Evolutionary conservation across 305 asterid species (phyloP), one percentile per base, ranked within the genome.

Genomic region (Petunia hybrid): DNA sequence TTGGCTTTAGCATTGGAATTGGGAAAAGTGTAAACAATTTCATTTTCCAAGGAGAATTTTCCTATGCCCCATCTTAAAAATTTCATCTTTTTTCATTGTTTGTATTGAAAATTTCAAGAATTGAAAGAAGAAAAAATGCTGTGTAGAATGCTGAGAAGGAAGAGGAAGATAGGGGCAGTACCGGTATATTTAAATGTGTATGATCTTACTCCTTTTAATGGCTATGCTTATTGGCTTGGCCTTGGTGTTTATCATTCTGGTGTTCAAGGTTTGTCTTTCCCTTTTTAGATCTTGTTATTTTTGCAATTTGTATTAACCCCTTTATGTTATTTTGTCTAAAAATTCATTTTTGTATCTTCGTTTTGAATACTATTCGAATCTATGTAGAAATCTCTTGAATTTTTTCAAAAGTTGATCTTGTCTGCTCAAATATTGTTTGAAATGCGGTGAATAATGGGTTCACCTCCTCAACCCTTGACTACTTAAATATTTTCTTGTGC

Each of bases 171-270:
- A 8, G 94, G 95, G 31, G 69, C 83, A 22, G 91, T 85, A 43
- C 92, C 92, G 35, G 95, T 92, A 42, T 90, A 89, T 87, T 94
- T 92, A 35, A 92, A 91, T 68, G 95, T 92, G 2, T 92, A 91
- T 87, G 95, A 92, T 88, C 95, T 92, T 70, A 91, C 92, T 53
- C 87, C 95, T 3, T 85, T 92, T 66, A 92, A 92, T 84, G 97
- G 93, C 81, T 92, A 92, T 40, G 93, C 95, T 79, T 91, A 92
- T 84, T 92, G 97, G 97, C 80, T 92, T 55, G 95, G 97, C 84
- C 95, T 92, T 80, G 95, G 97, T 31, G 85, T 89, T 79, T 92
- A 91, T 78, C 97, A 92, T 77, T 92, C 97, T 40, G 97, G 95
- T 8, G 97, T 92, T 76, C 92, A 92, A 88, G 93, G 97, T 92